Percentiles rank a stretch among this genome's conserved stretches.
phyloP scores from a whole-genome alignment of 208 protist species.

The Porcisia deanei region DNA sequence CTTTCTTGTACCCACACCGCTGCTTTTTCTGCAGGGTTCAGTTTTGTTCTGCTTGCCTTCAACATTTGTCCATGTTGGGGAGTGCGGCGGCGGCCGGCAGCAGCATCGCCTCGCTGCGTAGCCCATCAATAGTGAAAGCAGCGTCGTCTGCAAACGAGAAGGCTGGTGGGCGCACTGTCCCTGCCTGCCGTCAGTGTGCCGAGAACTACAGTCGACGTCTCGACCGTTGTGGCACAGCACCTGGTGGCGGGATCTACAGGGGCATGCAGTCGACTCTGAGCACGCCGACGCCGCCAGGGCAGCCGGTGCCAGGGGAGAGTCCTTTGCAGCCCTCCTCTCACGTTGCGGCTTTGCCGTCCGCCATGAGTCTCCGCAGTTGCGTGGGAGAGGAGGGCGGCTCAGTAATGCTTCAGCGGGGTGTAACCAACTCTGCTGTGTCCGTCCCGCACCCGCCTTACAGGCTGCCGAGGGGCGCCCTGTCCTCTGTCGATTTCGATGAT shows the following conservation, averaged over 20 bases:
- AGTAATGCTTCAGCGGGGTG: slow-evolving; percentile 21
- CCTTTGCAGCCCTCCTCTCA: not conserved
- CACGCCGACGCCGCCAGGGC: not conserved
- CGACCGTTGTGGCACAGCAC: slow-evolving; percentile 31
- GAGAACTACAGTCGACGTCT: slow-evolving; percentile 61
- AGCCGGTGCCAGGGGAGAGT: not conserved
- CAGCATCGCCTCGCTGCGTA: not conserved
- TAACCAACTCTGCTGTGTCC: slow-evolving; percentile 5
- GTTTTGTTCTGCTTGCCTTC: slow-evolving; percentile 66
- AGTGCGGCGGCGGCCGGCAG: not conserved
- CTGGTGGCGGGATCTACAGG: slow-evolving; percentile 25
- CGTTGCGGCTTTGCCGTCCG: not conserved
- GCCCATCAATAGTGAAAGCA: not conserved
- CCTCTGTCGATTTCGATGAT: slow-evolving; percentile 59
- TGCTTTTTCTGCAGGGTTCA: slow-evolving; percentile 71
- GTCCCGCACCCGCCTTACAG: not conserved
- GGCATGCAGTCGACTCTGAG: slow-evolving; percentile 30
- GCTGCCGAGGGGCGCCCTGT: slow-evolving; percentile 5
- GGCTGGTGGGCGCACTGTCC: slow-evolving; percentile 19
- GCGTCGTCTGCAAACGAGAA: not conserved
- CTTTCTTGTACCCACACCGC: slow-evolving; percentile 53
- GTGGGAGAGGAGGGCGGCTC: slow-evolving; percentile 21
- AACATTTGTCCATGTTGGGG: slow-evolving; percentile 26
- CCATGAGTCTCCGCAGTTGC: slow-evolving; percentile 1
- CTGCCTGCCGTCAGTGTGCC: slow-evolving; percentile 59